A percentile compares a stretch with the other conserved stretches of the same genome.
phyloP scores from a whole-genome alignment of 2,329 filamentous ascomycete genomes.

The Biscogniauxia marginata region DNA sequence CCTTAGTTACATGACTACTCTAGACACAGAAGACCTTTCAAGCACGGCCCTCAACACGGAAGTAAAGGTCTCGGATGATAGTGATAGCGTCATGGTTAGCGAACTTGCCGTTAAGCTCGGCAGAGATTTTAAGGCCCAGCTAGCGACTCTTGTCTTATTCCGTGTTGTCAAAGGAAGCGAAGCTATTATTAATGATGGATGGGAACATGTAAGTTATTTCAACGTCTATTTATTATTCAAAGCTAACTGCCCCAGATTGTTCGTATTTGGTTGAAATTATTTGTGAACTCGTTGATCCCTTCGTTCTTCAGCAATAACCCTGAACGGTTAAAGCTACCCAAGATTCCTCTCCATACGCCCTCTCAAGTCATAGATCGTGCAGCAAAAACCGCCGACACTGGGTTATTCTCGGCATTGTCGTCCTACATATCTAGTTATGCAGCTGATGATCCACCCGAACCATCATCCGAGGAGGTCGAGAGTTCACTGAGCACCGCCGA shows the following conservation, averaged over 20 bases:
- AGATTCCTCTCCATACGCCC: slow-evolving; percentile 86
- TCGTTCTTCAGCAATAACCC: slow-evolving; percentile 68
- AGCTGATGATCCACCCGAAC: slow-evolving; percentile 94
- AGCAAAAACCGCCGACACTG: slow-evolving; percentile 72
- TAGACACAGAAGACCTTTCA: slow-evolving; percentile 72
- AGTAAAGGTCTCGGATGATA: slow-evolving; percentile 86
- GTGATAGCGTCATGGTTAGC: slow-evolving; percentile 83
- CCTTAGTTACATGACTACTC: slow-evolving; percentile 83
- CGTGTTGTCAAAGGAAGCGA: slow-evolving; percentile 86
- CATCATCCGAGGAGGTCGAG: slow-evolving; percentile 94
- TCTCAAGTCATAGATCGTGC: slow-evolving; percentile 91
- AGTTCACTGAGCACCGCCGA: slow-evolving; percentile 93
- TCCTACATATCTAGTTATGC: slow-evolving; percentile 99
- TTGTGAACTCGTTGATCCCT: slow-evolving; percentile 89
- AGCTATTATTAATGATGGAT: slow-evolving; percentile 69
- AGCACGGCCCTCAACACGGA: slow-evolving; percentile 93
- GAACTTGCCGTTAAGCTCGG: slow-evolving; percentile 96
- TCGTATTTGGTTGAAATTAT: slow-evolving; percentile 91
- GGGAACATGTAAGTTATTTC: slow-evolving; percentile 65
- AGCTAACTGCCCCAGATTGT: slow-evolving; percentile 63
- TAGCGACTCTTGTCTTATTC: slow-evolving; percentile 94
- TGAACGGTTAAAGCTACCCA: slow-evolving; percentile 66
- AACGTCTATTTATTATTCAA: background rate
- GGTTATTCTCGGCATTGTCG: slow-evolving; percentile 90
- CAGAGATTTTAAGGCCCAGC: slow-evolving; percentile 86